Base-by-base conservation (phyloP, 441 rosid species). In the Omphalea diandra region DNA sequence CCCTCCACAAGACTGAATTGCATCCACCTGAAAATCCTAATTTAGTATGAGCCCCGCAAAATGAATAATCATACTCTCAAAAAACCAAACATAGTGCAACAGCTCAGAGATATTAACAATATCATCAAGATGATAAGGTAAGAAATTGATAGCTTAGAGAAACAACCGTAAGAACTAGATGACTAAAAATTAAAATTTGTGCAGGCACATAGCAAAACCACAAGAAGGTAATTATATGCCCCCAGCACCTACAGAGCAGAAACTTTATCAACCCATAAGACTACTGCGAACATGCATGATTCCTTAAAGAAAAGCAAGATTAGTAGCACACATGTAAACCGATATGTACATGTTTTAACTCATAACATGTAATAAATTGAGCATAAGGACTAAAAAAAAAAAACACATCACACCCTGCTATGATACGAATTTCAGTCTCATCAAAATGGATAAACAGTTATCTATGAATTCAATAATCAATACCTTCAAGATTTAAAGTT, bases 1-100 rank as follows among this genome's bases (percentile, higher is more conserved):
- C 68, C 99, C 98, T 54, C 99, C 99, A 79, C 97, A 90, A 57
- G 83, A 77, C 85, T 86, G 96, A 67, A 92, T 71, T 32, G 86
- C 98, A 76, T 82, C 88, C 73, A 90, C 97, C 99, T 94, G 86
- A 71, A 77, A 81, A 58, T 50, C 58, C 73, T 12, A 55, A 53
- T 57, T 82, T 65, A 83, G 68, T 58, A 82, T n/a, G 52, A 52
- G 63, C 69, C 65, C 55, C 57, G 26, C 52, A 29, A 24, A 41
- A 12, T 29, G 58, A 58, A 36, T 43, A 76, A 43, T 20, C 64
- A 20, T 38, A 52, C 73, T 59, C 44, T 24, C 55, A 57, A 26
- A 10, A 60, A 64, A 43, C 46, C 32, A 70, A 70, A n/a, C 41
- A 27, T 22, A 44, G 17, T 20, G 26, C n/a, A 20, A 56, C 31